These are phyloP conservation scores for Raffaelea arxii DNA, from an alignment of 2,329 filamentous ascomycete species.

Conservation along the genomic window DNA sequence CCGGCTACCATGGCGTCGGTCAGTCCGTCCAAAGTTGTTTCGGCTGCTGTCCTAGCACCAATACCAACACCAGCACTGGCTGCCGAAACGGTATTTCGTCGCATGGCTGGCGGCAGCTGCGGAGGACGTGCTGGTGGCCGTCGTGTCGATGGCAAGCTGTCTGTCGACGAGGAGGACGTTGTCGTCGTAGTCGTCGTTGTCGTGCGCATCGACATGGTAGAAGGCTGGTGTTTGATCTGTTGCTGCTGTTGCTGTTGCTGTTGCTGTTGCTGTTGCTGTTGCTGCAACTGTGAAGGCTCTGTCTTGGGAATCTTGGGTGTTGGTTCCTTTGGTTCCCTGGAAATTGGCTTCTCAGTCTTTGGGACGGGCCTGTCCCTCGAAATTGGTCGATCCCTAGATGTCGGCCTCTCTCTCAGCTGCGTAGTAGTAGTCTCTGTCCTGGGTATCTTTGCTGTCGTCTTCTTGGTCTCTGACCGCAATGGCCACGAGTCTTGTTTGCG, in stretches of 20 bases:
- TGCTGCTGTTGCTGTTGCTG: not conserved
- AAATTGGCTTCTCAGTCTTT: too few species aligned
- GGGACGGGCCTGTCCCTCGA: too few species aligned
- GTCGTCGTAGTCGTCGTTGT: not conserved
- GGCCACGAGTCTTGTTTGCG: too few species aligned
- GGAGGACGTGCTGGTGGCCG: not conserved
- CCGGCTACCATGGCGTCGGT: slow-evolving; percentile 68
- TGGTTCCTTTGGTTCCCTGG: too few species aligned
- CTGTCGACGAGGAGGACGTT: not conserved
- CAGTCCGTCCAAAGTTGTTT: slow-evolving; percentile 52
- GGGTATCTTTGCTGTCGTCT: not conserved
- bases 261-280: not conserved
- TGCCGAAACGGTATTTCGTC: not conserved
- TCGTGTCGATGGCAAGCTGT: not conserved
- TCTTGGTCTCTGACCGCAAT: not conserved
- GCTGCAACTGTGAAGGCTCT: too few species aligned
- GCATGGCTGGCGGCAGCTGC: not conserved
- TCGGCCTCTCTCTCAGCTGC: not conserved
- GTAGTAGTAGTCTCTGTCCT: too few species aligned
- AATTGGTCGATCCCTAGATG: too few species aligned
- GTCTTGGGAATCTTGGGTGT: too few species aligned
- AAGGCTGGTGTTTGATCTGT: not conserved
- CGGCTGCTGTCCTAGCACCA: slow-evolving; percentile 15
- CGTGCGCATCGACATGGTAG: not conserved
- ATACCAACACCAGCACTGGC: not conserved